These are phyloP conservation scores for Striga asiatica DNA, from an alignment of 257 asterid genomes.

Conservation along the genomic window DNA sequence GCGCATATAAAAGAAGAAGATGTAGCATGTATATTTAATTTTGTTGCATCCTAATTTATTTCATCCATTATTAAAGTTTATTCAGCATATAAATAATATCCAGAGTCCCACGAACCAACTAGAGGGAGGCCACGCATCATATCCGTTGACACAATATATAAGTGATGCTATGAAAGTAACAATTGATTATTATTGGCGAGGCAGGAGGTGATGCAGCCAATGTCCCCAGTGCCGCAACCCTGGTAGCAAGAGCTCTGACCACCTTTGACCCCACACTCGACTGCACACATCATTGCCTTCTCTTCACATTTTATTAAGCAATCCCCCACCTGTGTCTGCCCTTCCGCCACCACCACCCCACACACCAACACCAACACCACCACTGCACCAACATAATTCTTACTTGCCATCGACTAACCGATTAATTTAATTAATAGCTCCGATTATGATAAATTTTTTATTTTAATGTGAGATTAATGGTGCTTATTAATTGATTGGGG, in stretches of 20 bases:
- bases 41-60: too few relatives aligned
- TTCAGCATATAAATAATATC: too few relatives aligned
- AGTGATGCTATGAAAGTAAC: too few relatives aligned
- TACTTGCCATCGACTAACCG: too few relatives aligned
- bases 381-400: background rate
- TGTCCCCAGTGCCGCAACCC: background rate
- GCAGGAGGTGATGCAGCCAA: background rate
- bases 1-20: too few relatives aligned
- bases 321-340: background rate
- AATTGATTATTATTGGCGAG: background rate
- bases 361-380: background rate
- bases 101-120: too few relatives aligned
- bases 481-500: background rate
- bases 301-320: constrained; percentile 9
- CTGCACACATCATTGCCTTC: constrained; percentile 4
- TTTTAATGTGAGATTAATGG: background rate
- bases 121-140: too few relatives aligned
- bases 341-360: background rate
- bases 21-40: too few relatives aligned
- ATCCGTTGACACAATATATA: too few relatives aligned
- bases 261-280: background rate
- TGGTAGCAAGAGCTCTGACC: background rate
- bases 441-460: background rate
- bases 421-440: background rate
- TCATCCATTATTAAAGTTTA: too few relatives aligned